Evolutionary conservation across 176 grass and related monocot species (phyloP).

Genomic region (Rhipidocladum racemiflorum): DNA sequence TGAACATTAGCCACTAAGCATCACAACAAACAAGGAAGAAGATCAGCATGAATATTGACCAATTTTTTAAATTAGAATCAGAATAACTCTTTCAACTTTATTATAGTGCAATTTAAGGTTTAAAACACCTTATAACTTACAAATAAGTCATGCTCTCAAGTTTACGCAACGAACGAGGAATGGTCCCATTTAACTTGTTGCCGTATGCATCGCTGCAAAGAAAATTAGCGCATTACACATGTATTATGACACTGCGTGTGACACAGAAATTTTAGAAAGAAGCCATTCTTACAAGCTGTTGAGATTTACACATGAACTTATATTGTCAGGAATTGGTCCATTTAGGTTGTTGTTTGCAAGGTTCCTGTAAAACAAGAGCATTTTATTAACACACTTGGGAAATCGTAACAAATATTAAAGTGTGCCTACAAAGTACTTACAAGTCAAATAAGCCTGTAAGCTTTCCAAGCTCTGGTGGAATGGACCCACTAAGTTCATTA

Average conservation of each 20-base stretch:
- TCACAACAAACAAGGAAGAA: not conserved
- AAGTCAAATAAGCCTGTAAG: conserved; percentile 87
- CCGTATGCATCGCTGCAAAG: conserved; percentile 73
- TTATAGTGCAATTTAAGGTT: not conserved
- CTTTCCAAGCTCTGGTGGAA: conserved; percentile 91
- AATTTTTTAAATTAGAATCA: not conserved
- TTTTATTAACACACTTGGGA: not conserved
- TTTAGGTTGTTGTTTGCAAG: conserved; percentile 88
- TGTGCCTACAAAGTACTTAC: conserved; percentile 40
- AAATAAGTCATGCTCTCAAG: conserved; percentile 99
- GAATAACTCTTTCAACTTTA: not conserved
- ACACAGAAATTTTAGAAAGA: not conserved
- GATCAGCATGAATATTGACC: not conserved
- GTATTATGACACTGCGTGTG: not conserved
- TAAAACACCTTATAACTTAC: conserved; percentile 46
- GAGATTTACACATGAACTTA: conserved; percentile 90
- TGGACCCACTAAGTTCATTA: conserved; percentile 70
- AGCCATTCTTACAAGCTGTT: conserved; percentile 91
- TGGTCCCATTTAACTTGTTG: conserved; percentile 93
- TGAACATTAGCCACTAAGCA: not conserved
- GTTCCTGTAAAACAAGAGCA: conserved; percentile 49
- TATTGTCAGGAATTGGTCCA: conserved; percentile 84
- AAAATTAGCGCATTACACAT: conserved; percentile 17
- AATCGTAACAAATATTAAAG: not conserved
- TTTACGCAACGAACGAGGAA: conserved; percentile 71